Evolutionary conservation across 2,329 filamentous ascomycete genomes (phyloP), one percentile per base, ranked within the genome.

Genomic region (Lecanicillium sp.): DNA sequence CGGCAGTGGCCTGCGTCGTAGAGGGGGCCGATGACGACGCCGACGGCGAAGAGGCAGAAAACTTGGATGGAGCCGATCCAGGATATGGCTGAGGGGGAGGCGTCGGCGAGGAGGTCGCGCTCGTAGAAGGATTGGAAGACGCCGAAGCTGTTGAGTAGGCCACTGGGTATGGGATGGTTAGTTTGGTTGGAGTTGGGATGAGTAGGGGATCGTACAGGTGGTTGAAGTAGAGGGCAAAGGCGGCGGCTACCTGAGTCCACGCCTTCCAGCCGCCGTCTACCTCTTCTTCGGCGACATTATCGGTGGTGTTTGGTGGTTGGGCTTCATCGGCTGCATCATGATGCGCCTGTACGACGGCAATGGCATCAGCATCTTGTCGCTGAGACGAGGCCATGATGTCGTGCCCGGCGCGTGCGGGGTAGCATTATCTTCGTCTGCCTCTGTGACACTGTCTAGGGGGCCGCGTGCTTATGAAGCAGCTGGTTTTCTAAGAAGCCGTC

Each of bases 1-100:
- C 49, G 48, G 41, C 60, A 55, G 43, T 65, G 53, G 3, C 65
- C 65, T 5, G 52, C 50, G 43, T 70, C 65, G 40, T 59, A 62
- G 3, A 65, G 42, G 0, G 60, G 63, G 0, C 66, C 65, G 6
- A 54, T 51, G 7, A 66, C 37, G 5, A 62, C 48, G 15, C 62
- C 58, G 1, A 57, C 46, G 12, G 60, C 42, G 10, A 66, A 47
- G 29, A 68, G 52, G 6, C 65, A 49, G 38, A 62, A 66, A 0
- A 52, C 50, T 39, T 64, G 59, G 4, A 60, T 42, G 11, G 57
- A 58, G 27, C 60, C 60, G 33, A 65, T 62, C 55, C 59, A 61
- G 3, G 60, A 52, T 28, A 61, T 59, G 3, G 51, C 44, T 4
- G 53, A 52, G 5, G 55, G 43, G 1, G 56, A 51, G 9, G 41